phyloP scores from a whole-genome alignment of 1,139 yeast species.

The Candida pseudocylindracea region DNA sequence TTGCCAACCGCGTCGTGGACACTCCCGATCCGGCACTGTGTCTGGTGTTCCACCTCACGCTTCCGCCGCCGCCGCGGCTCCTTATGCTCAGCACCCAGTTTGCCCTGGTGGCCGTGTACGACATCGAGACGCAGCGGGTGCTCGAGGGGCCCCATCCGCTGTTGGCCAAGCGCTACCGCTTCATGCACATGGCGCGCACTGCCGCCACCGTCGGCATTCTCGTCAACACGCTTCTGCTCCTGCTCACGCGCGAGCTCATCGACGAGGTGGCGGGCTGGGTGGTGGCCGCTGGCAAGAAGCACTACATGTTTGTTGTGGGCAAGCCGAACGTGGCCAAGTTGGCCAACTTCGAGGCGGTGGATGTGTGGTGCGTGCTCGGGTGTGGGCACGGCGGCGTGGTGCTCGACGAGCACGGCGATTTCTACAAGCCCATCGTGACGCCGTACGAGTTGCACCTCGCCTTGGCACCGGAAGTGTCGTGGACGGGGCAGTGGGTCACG shows the following conservation, averaged over 20 bases:
- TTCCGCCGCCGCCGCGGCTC: constrained; percentile 61
- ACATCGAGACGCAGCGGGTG: constrained; percentile 11
- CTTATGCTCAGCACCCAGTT: constrained; percentile 57
- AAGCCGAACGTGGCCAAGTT: constrained; percentile 96
- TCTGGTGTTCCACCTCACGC: constrained; percentile 24
- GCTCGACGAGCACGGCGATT: constrained; percentile 54
- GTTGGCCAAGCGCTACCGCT: constrained; percentile 61
- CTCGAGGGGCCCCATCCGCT: constrained; percentile 48
- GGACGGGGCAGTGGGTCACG: constrained; percentile 91
- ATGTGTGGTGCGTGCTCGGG: constrained; percentile 84
- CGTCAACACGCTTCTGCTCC: constrained; percentile 68
- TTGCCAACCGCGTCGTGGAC: neutral
- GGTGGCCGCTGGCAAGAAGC: constrained; percentile 65
- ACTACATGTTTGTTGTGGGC: constrained; percentile 87
- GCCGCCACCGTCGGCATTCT: constrained; percentile 85
- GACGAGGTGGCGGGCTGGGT: constrained; percentile 38
- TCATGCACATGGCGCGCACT: constrained; percentile 72
- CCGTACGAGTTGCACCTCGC: constrained; percentile 84
- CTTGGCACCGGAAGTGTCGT: constrained; percentile 43
- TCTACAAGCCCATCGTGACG: constrained; percentile 77
- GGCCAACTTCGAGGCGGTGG: constrained; percentile 84
- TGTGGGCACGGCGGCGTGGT: constrained; percentile 91
- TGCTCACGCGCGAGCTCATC: constrained; percentile 44
- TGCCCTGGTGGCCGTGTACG: constrained; percentile 22
- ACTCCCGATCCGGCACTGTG: constrained; percentile 6